Conservation (phyloP, 345 rosid species). For the Heritiera littoralis region DNA sequence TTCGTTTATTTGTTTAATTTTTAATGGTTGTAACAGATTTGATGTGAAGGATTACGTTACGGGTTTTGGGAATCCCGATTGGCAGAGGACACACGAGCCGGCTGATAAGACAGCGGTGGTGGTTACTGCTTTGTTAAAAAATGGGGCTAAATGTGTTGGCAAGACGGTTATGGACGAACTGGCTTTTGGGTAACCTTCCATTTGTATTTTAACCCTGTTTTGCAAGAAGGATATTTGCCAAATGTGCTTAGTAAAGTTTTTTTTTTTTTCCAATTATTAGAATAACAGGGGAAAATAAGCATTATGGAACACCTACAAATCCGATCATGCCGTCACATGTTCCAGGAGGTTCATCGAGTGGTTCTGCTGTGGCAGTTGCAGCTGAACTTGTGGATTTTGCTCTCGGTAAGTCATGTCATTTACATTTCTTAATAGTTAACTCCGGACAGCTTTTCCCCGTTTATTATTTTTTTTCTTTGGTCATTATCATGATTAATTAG, state of each 20-base stretch:
- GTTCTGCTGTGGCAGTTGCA: slow-evolving; percentile 94
- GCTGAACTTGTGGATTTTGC: slow-evolving; percentile 86
- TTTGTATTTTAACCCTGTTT: not conserved
- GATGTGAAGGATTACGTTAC: slow-evolving; percentile 76
- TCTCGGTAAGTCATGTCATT: slow-evolving; percentile 50
- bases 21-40: slow-evolving; percentile 47
- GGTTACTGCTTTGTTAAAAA: slow-evolving; percentile 65
- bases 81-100: slow-evolving; percentile 74
- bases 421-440: not conserved
- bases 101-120: slow-evolving; percentile 72
- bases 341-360: slow-evolving; percentile 94
- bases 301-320: slow-evolving; percentile 83
- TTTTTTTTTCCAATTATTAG: slow-evolving; percentile 28
- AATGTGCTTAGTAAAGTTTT: not conserved
- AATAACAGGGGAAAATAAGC: slow-evolving; percentile 74
- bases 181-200: slow-evolving; percentile 59
- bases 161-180: slow-evolving; percentile 85
- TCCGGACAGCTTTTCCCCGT: not conserved
- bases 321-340: slow-evolving; percentile 62
- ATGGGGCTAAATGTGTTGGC: slow-evolving; percentile 93
- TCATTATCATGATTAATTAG: not conserved
- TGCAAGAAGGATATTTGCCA: not conserved
- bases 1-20: slow-evolving; percentile 11
- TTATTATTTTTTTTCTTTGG: not conserved
- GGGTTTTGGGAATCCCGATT: slow-evolving; percentile 83